These are phyloP conservation scores for Parachlorella kessleri DNA, from an alignment of 139 green algal species.

Conservation along the genomic window DNA sequence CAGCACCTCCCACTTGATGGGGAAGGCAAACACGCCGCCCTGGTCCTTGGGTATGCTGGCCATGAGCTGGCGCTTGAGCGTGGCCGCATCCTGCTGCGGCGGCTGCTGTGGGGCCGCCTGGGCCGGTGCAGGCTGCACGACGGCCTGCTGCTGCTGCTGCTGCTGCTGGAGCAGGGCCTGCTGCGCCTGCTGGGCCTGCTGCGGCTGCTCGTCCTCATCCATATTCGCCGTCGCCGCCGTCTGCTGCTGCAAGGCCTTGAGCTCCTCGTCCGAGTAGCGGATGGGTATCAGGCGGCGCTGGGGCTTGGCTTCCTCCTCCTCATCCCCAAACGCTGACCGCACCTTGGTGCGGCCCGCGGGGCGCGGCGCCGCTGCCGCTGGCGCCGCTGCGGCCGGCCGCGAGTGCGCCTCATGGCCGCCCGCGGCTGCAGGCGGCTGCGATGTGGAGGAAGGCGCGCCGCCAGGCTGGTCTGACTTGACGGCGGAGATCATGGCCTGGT, in stretches of 20 bases:
- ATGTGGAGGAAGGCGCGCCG: not conserved
- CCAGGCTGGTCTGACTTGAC: constrained; percentile 28
- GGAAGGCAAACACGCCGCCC: constrained; percentile 70
- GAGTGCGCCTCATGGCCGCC: not conserved
- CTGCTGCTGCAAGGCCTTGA: constrained; percentile 29
- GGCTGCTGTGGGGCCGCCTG: not conserved
- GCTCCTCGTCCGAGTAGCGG: constrained; percentile 82
- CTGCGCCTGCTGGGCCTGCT: not conserved
- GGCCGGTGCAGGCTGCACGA: not conserved
- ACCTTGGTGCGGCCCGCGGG: not conserved
- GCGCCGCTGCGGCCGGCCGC: not conserved
- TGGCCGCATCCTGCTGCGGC: not conserved
- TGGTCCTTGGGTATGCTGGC: constrained; percentile 75
- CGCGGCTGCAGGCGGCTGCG: not conserved
- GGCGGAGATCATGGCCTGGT: constrained; percentile 61
- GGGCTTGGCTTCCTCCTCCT: constrained; percentile 73
- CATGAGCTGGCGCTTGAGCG: constrained; percentile 64
- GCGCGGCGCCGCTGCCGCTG: constrained; percentile 18
- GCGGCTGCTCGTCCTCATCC: not conserved
- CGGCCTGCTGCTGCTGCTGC: constrained; percentile 17
- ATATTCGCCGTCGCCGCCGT: not conserved
- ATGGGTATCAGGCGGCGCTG: constrained; percentile 63
- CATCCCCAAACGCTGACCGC: constrained; percentile 62
- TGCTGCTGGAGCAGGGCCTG: constrained; percentile 4
- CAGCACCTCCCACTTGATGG: constrained; percentile 80